Evolutionary conservation across 257 asterid genomes (phyloP).

Genomic region (Sherardia arvensis): DNA sequence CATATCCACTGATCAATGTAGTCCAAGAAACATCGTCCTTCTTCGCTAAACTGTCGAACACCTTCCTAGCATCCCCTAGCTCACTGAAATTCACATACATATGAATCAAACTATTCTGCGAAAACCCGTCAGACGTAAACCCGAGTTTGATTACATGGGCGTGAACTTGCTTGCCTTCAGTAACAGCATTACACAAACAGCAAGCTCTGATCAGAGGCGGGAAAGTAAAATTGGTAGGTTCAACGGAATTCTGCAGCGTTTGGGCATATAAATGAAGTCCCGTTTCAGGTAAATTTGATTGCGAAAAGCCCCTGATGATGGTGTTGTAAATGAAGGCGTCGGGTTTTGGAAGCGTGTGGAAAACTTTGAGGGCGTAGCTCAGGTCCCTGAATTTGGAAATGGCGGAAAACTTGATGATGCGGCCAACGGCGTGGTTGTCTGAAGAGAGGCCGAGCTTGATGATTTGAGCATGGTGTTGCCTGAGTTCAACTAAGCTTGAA

Average conservation of each 20-base stretch:
- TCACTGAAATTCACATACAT: conserved; percentile 53
- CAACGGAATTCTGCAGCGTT: conserved; percentile 38
- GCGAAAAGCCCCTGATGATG: conserved; percentile 43
- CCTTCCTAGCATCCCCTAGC: conserved; percentile 53
- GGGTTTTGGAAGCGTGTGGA: conserved; percentile 50
- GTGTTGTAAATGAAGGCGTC: conserved; percentile 60
- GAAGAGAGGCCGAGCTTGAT: conserved; percentile 54
- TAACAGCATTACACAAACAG: conserved; percentile 24
- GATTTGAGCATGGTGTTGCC: conserved; percentile 51
- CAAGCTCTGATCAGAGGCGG: conserved; percentile 70
- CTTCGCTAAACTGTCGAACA: conserved; percentile 34
- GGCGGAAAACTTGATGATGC: conserved; percentile 50
- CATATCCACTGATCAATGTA: conserved; percentile 68
- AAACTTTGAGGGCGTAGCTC: conserved; percentile 47
- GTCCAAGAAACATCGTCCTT: conserved; percentile 83
- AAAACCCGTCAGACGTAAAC: conserved; percentile 48
- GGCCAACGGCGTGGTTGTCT: conserved; percentile 57
- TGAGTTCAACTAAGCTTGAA: conserved; percentile 53
- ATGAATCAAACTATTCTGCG: conserved; percentile 67
- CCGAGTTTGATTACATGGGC: conserved; percentile 56
- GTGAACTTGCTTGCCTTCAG: conserved; percentile 57
- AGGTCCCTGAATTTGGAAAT: conserved; percentile 40
- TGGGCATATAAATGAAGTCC: conserved; percentile 31
- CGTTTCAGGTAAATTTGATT: conserved; percentile 16
- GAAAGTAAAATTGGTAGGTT: conserved; percentile 54